These are phyloP conservation scores for Candida argentea DNA, from an alignment of 805 yeast species.

Conservation along the genomic window DNA sequence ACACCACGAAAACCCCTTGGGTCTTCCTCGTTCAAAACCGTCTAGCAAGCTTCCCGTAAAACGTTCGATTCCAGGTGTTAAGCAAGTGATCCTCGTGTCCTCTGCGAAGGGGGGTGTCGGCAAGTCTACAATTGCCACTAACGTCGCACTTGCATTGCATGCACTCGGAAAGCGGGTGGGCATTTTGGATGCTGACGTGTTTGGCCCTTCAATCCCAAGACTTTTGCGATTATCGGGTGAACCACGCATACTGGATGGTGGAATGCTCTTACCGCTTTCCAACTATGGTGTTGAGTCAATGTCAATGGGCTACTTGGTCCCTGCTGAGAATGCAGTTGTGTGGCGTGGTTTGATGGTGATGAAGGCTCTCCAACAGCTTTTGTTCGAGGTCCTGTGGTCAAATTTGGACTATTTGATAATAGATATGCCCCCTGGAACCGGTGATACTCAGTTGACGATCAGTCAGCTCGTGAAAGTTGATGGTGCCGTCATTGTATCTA, in stretches of 20 bases:
- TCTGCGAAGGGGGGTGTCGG: constrained; percentile 83
- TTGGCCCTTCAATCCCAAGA: constrained; percentile 78
- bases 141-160: constrained; percentile 55
- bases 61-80: constrained; percentile 49
- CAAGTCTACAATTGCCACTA: constrained; percentile 64
- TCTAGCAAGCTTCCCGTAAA: constrained; percentile 47
- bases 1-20: constrained; percentile 35
- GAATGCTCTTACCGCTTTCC: constrained; percentile 52
- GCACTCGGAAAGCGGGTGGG: constrained; percentile 50
- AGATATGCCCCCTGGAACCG: constrained; percentile 91
- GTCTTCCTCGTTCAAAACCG: constrained; percentile 27
- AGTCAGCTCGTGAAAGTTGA: constrained; percentile 67
- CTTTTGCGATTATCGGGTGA: constrained; percentile 61
- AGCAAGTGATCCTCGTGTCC: constrained; percentile 52
- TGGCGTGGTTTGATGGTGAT: constrained; percentile 87
- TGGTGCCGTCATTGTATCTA: constrained; percentile 75
- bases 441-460: constrained; percentile 77
- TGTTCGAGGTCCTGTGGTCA: constrained; percentile 75
- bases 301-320: constrained; percentile 81
- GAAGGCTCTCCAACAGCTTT: constrained; percentile 77
- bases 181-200: constrained; percentile 67
- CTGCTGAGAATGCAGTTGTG: constrained; percentile 59
- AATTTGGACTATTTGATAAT: constrained; percentile 57
- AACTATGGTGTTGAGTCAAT: constrained; percentile 74
- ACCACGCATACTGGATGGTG: constrained; percentile 44